Conservation (phyloP, 345 rosid genomes). For the sweet orange (Citrus sinensis) region DVS_A1.0 CM039167.1:5584501-5585000, state of each 20-base stretch:
- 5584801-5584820: neutral
- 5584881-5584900: neutral
- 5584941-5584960: neutral
- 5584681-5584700: neutral
- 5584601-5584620: constrained; percentile 76
- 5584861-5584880: neutral
- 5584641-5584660: neutral
- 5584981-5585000: neutral
- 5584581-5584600: constrained; percentile 87
- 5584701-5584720: neutral
- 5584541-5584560: constrained; percentile 50
- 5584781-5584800: neutral
- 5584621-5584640: constrained; percentile 58
- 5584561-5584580: constrained; percentile 86
- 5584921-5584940: neutral
- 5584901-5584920: neutral
- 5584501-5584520: neutral
- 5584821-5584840: neutral
- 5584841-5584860: neutral
- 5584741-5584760: neutral
- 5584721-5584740: neutral
- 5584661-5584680: neutral
- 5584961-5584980: too few species aligned
- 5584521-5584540: neutral
- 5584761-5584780: neutral